Evolutionary conservation across 2,329 filamentous ascomycete species (phyloP).

Genomic region (Clonostachys sp.): DNA sequence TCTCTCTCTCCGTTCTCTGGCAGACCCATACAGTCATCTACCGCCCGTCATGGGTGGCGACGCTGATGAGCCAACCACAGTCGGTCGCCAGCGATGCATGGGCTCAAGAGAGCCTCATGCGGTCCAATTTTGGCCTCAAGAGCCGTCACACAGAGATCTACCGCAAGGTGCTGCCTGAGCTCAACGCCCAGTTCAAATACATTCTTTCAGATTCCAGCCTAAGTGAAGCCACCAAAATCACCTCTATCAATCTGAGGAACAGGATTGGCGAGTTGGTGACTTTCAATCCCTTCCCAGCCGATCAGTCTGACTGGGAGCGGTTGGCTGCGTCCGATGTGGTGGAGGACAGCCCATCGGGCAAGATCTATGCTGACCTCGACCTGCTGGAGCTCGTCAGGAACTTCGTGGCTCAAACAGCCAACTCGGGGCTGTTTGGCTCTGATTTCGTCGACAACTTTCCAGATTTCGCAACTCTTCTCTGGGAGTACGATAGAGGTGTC

Average conservation of each 20-base stretch:
- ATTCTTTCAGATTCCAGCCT: constrained; percentile 5
- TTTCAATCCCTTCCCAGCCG: constrained; percentile 27
- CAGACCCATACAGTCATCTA: constrained; percentile 24
- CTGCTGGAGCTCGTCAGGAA: constrained; percentile 24
- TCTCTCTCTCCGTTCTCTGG: constrained; percentile 24
- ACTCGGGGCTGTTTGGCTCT: constrained; percentile 27
- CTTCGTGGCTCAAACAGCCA: constrained; percentile 27
- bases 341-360: constrained; percentile 11
- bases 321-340: constrained; percentile 20
- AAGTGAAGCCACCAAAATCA: constrained; percentile 3
- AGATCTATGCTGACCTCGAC: constrained; percentile 19
- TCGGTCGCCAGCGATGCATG: constrained; percentile 12
- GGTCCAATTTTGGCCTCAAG: background rate
- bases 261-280: constrained; percentile 27
- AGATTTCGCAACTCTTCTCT: constrained; percentile 28
- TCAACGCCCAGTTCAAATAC: constrained; percentile 16
- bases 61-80: constrained; percentile 19
- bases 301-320: constrained; percentile 33
- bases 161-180: constrained; percentile 16
- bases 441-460: constrained; percentile 34
- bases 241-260: constrained; percentile 15
- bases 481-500: constrained; percentile 28
- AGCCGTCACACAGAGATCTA: constrained; percentile 7
- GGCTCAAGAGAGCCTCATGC: background rate
- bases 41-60: constrained; percentile 18